phyloP scores from a whole-genome alignment of 352 stramenopile species.

The Halophytophthora polymorphica region DNA sequence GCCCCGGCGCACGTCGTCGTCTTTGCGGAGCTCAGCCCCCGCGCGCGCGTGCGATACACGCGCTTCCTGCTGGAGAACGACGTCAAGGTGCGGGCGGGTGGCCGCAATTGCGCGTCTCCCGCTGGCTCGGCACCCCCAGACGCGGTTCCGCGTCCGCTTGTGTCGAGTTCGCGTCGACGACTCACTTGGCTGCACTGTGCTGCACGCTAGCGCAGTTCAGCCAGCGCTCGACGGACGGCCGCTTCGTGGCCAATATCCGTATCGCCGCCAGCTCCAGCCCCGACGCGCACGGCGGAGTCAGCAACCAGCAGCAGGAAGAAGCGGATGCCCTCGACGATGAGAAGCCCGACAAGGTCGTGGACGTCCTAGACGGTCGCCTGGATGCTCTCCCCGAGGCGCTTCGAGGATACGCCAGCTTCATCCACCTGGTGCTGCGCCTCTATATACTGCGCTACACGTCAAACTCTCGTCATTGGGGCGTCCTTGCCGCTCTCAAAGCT shows the following conservation, averaged over 20 bases:
- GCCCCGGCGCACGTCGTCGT: slow-evolving; percentile 46
- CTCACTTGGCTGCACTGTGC: not conserved
- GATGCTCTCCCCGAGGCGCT: slow-evolving; percentile 16
- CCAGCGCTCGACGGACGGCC: slow-evolving; percentile 41
- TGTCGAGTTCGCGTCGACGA: too few relatives aligned
- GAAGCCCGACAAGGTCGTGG: slow-evolving; percentile 1
- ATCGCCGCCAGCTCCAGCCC: slow-evolving; percentile 11
- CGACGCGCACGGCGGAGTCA: not conserved
- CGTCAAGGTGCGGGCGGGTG: slow-evolving; percentile 33
- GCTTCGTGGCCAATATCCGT: slow-evolving; percentile 58
- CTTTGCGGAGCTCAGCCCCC: slow-evolving; percentile 60
- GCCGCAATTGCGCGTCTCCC: too few relatives aligned
- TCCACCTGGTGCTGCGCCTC: slow-evolving; percentile 24
- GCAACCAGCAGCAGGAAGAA: slow-evolving; percentile 7
- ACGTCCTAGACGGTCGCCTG: slow-evolving; percentile 9
- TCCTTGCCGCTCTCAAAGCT: not conserved
- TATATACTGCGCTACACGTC: too few relatives aligned
- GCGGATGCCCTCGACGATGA: not conserved
- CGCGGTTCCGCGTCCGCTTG: too few relatives aligned
- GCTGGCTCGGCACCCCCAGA: too few relatives aligned
- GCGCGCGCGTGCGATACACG: slow-evolving; percentile 58
- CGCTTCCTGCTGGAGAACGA: slow-evolving; percentile 67
- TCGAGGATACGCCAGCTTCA: slow-evolving; percentile 33
- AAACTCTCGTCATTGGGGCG: too few relatives aligned
- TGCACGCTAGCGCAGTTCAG: slow-evolving; percentile 39